Evolutionary conservation across 352 stramenopile species (phyloP).

Genomic region (Phytopythium vexans): DNA sequence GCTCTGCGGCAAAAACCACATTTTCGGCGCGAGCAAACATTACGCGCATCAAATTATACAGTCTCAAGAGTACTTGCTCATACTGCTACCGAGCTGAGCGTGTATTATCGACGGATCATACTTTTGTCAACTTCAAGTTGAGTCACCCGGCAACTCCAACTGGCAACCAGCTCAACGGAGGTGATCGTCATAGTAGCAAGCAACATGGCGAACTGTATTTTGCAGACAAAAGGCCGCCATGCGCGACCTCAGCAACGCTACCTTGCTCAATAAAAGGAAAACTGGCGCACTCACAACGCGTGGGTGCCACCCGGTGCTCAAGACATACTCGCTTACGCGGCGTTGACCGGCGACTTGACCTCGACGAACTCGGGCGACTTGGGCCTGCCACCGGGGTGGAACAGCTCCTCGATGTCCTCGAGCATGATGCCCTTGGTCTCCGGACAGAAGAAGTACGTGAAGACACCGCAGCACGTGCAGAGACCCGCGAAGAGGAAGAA

Average conservation of each 20-base stretch:
- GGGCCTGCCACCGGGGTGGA: conserved; percentile 13
- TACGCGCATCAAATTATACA: too few species aligned
- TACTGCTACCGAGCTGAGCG: too few species aligned
- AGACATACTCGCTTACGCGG: conserved; percentile 7
- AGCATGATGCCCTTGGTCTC: conserved; percentile 40
- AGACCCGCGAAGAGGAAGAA: conserved; percentile 54
- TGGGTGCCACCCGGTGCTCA: background rate
- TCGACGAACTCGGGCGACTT: conserved; percentile 22
- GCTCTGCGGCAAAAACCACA: too few species aligned
- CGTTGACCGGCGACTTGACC: conserved; percentile 17
- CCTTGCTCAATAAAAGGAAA: too few species aligned
- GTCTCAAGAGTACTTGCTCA: too few species aligned
- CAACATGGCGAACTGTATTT: background rate
- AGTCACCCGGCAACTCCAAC: background rate
- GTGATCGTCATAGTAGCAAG: background rate
- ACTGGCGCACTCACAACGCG: too few species aligned
- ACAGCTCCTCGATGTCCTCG: conserved; percentile 41
- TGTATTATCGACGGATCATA: too few species aligned
- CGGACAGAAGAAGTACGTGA: conserved; percentile 36
- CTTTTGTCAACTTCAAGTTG: too few species aligned
- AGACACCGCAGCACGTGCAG: conserved; percentile 27
- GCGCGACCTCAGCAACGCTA: too few species aligned
- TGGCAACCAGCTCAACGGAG: background rate
- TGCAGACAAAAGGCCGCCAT: background rate
- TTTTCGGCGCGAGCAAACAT: too few species aligned